These are phyloP conservation scores for Leccinum olivaceopallidum DNA, from an alignment of 768 basidiomycete species.

Conservation along the genomic window DNA sequence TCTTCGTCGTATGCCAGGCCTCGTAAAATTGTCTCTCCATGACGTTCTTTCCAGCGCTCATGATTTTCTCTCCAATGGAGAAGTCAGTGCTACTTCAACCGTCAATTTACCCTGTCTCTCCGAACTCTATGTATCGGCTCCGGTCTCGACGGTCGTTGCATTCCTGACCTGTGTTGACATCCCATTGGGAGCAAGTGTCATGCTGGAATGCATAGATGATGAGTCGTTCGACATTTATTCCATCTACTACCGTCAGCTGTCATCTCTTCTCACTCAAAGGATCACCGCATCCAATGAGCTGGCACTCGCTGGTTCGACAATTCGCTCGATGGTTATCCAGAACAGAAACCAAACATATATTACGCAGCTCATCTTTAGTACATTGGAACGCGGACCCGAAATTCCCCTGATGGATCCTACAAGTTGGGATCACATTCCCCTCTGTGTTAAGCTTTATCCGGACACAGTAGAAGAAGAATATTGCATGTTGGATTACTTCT, in stretches of 20 bases:
- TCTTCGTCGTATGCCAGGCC: not conserved
- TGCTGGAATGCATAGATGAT: not conserved
- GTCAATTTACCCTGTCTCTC: not conserved
- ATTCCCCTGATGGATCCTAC: not conserved
- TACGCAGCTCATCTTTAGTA: not conserved
- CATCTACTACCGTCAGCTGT: not conserved
- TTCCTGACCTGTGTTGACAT: not conserved
- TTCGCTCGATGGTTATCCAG: not conserved
- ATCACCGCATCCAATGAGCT: not conserved
- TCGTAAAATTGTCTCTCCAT: not conserved
- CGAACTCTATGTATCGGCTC: not conserved
- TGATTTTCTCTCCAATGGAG: not conserved
- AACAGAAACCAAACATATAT: rapidly evolving
- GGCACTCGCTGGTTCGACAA: not conserved
- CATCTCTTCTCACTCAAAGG: not conserved
- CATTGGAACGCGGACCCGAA: not conserved
- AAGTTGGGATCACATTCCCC: too few relatives aligned
- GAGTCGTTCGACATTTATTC: not conserved
- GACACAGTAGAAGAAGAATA: too few relatives aligned
- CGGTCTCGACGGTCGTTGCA: not conserved
- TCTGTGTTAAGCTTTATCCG: too few relatives aligned
- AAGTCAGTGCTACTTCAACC: not conserved
- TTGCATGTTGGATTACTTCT: not conserved
- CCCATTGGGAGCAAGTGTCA: not conserved
- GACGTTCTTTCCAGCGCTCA: rapidly evolving